Evolutionary conservation across 2,329 filamentous ascomycete species (phyloP).

Genomic region (Gliomastix tumulicola): DNA sequence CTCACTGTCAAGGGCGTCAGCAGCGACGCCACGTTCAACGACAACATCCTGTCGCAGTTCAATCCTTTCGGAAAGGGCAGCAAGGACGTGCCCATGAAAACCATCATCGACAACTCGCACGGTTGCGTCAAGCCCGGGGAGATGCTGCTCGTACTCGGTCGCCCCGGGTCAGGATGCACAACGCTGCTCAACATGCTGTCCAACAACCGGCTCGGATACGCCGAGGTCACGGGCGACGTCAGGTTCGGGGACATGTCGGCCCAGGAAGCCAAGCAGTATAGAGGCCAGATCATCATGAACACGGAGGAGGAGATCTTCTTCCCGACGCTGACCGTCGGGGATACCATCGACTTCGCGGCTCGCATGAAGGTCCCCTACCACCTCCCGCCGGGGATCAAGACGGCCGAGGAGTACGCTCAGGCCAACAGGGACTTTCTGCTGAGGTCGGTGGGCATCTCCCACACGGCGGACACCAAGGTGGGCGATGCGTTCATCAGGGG

Average conservation of each 20-base stretch:
- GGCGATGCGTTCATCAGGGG: conserved; percentile 61
- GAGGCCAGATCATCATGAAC: conserved; percentile 60
- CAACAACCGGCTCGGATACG: conserved; percentile 55
- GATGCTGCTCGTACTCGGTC: conserved; percentile 62
- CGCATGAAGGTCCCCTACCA: conserved; percentile 47
- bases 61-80: neutral
- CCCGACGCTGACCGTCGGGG: conserved; percentile 61
- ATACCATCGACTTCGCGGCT: conserved; percentile 66
- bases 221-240: conserved; percentile 50
- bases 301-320: conserved; percentile 62
- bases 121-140: conserved; percentile 55
- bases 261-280: conserved; percentile 40
- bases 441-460: conserved; percentile 39
- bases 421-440: conserved; percentile 48
- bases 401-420: conserved; percentile 34
- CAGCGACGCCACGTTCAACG: conserved; percentile 9
- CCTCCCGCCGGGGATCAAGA: conserved; percentile 33
- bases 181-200: conserved; percentile 63
- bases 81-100: conserved; percentile 32
- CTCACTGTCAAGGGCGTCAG: conserved; percentile 10
- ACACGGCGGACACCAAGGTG: conserved; percentile 58
- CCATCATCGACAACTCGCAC: conserved; percentile 54
- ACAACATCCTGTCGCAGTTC: conserved; percentile 11
- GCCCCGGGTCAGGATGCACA: conserved; percentile 64
- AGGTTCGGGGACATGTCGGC: conserved; percentile 44